Evolutionary conservation across 306 rosid species (phyloP).

Genomic region (Vigna unguiculata): DNA sequence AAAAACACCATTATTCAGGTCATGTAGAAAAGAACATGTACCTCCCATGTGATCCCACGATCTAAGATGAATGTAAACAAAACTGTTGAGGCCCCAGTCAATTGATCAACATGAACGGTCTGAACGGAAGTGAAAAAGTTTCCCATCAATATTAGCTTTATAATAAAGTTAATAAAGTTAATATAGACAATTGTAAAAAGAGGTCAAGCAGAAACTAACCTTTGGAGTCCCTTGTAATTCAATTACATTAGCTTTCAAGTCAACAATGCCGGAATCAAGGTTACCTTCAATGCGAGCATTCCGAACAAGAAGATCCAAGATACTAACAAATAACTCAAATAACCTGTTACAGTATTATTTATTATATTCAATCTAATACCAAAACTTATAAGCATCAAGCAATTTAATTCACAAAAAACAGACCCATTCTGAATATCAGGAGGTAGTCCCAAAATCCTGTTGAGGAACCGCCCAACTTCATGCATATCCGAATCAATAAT

Average conservation of each 20-base stretch:
- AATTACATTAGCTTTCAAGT: constrained; percentile 87
- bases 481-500: constrained; percentile 97
- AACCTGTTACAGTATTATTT: constrained; percentile 60
- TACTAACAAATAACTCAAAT: constrained; percentile 87
- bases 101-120: constrained; percentile 90
- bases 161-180: constrained; percentile 40
- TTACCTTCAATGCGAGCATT: constrained; percentile 96
- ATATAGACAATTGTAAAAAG: constrained; percentile 21
- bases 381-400: constrained; percentile 42
- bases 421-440: constrained; percentile 95
- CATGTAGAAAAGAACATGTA: constrained; percentile 47
- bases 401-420: constrained; percentile 43
- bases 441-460: constrained; percentile 91
- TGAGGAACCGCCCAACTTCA: constrained; percentile 96
- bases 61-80: constrained; percentile 91
- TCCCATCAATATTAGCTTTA: constrained; percentile 32
- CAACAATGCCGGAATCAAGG: constrained; percentile 96
- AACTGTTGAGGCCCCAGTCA: constrained; percentile 91
- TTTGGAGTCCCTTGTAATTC: constrained; percentile 91
- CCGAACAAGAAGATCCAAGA: constrained; percentile 92
- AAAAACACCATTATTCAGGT: constrained; percentile 28
- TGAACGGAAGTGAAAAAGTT: constrained; percentile 48
- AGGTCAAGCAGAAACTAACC: constrained; percentile 60
- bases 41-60: constrained; percentile 98
- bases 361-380: constrained; percentile 46